Conservation (phyloP, 2,329 filamentous ascomycete species). For the Elsinoe batatas region DNA sequence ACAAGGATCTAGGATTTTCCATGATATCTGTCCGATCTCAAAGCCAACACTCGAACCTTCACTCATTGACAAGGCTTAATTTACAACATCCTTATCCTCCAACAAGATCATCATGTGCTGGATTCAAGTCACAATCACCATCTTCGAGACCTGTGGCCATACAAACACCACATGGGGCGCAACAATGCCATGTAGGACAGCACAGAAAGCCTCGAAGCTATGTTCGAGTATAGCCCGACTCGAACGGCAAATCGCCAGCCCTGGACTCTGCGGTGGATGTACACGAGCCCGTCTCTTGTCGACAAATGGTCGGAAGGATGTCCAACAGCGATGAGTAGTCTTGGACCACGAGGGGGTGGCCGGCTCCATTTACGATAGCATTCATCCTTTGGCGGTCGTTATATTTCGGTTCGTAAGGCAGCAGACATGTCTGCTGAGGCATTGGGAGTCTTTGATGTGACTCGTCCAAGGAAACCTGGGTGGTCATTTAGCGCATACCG, state of each 20-base stretch:
- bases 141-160: background rate
- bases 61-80: background rate
- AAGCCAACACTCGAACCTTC: too few species aligned
- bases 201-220: background rate
- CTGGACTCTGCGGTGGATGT: background rate
- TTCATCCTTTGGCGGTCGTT: too few species aligned
- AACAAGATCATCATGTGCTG: background rate
- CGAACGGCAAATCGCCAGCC: background rate
- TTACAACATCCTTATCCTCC: background rate
- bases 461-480: too few species aligned
- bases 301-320: background rate
- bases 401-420: too few species aligned
- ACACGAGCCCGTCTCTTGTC: background rate
- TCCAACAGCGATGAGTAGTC: background rate
- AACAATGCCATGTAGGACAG: background rate
- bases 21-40: background rate
- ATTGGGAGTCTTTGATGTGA: too few species aligned
- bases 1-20: background rate
- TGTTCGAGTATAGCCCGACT: background rate
- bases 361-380: too few species aligned
- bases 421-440: too few species aligned
- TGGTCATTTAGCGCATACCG: too few species aligned
- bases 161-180: background rate
- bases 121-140: background rate
- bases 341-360: too few species aligned